Evolutionary conservation across 495 filamentous ascomycete species (phyloP).

Genomic region (Letharia lupina): DNA sequence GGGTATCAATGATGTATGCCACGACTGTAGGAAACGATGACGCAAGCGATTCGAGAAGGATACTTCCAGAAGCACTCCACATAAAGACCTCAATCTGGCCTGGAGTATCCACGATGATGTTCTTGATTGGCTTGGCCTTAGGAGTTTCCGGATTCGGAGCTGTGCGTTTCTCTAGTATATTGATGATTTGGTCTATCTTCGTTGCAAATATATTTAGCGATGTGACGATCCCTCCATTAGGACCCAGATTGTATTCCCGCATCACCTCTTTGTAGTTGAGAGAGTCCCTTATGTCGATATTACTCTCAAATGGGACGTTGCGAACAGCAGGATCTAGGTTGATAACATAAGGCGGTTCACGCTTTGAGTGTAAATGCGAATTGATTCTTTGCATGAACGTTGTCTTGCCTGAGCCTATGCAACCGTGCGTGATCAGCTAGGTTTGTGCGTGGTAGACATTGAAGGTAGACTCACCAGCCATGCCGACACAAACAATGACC

Average conservation of each 20-base stretch:
- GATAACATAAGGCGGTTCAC: conserved; percentile 77
- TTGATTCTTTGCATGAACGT: conserved; percentile 99
- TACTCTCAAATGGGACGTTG: conserved; percentile 92
- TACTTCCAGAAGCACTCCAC: conserved; percentile 88
- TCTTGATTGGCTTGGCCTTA: conserved; percentile 56
- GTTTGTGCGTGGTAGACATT: neutral
- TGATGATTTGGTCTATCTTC: conserved; percentile 91
- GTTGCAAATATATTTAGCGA: conserved; percentile 94
- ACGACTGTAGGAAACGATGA: conserved; percentile 92
- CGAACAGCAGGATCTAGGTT: conserved; percentile 95
- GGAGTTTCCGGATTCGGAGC: conserved; percentile 54
- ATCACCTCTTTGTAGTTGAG: conserved; percentile 99
- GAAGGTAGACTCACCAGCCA: conserved; percentile 54
- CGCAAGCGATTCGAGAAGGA: conserved; percentile 86
- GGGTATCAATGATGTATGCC: conserved; percentile 95
- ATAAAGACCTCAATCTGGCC: conserved; percentile 99
- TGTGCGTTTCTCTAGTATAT: conserved; percentile 79
- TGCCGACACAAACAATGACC: conserved; percentile 89
- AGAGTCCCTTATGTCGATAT: conserved; percentile 97
- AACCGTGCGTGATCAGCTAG: neutral
- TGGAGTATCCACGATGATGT: conserved; percentile 89
- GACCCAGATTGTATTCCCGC: conserved; percentile 96
- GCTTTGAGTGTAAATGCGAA: conserved; percentile 70
- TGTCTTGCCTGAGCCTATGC: conserved; percentile 82
- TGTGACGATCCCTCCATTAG: conserved; percentile 96